Evolutionary conservation across 306 rosid species (phyloP).

Genomic region (Citrullus mucosospermus): DNA sequence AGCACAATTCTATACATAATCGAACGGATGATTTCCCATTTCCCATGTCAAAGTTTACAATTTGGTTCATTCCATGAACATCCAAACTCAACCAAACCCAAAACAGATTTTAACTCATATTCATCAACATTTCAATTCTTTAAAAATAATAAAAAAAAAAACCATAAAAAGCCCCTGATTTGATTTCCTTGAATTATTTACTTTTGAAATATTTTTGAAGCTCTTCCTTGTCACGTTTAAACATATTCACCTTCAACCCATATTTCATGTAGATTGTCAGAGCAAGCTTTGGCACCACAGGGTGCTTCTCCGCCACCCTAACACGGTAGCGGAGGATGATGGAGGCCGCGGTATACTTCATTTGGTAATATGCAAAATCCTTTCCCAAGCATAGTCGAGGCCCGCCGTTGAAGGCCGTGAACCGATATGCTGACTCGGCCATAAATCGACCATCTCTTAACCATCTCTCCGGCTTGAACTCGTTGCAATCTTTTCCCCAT

Average conservation of each 20-base stretch:
- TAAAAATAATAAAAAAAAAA: neutral
- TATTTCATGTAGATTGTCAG: slow-evolving; percentile 76
- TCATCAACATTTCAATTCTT: neutral
- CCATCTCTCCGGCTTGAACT: slow-evolving; percentile 86
- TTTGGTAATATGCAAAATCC: slow-evolving; percentile 81
- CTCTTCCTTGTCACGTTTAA: slow-evolving; percentile 21
- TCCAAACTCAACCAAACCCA: no score
- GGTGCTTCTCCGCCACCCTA: slow-evolving; percentile 37
- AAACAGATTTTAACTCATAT: neutral
- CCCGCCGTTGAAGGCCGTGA: no score
- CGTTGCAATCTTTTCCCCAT: slow-evolving; percentile 76
- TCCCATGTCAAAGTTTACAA: no score
- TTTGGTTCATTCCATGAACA: no score
- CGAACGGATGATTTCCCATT: no score
- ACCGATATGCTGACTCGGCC: slow-evolving; percentile 13
- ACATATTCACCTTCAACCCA: slow-evolving; percentile 48
- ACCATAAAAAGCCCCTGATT: neutral
- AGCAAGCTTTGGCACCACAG: slow-evolving; percentile 65
- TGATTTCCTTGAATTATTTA: neutral
- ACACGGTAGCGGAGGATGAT: slow-evolving; percentile 44
- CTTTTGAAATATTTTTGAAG: slow-evolving; percentile 16
- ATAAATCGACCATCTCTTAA: slow-evolving; percentile 49
- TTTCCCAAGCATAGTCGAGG: slow-evolving; percentile 45
- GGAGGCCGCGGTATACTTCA: slow-evolving; percentile 69
- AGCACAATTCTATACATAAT: no score